Evolutionary conservation across 371 early-diverging fungal species (phyloP).

Genomic region (Dichotomocladium elegans): DNA sequence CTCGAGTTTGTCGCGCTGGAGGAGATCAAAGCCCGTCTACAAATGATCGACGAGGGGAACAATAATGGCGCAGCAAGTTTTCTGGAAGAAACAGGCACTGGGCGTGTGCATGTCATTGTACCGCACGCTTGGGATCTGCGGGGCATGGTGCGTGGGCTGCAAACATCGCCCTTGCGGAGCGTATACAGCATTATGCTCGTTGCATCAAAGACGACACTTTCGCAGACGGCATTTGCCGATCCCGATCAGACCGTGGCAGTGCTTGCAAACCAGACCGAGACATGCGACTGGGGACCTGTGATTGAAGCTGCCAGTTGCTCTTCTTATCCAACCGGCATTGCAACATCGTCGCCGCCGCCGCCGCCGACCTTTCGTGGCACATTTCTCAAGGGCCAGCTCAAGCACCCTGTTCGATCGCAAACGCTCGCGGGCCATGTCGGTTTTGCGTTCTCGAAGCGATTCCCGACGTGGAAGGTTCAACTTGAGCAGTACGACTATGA

Average conservation of each 20-base stretch:
- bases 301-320: not conserved
- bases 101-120: conserved; percentile 19
- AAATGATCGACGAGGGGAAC: not conserved
- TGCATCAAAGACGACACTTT: conserved; percentile 16
- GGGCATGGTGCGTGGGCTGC: conserved; percentile 3
- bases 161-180: conserved; percentile 10
- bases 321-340: not conserved
- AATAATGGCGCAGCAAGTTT: not conserved
- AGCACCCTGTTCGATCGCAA: conserved; percentile 22
- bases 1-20: conserved; percentile 21
- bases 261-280: conserved; percentile 12
- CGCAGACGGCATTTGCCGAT: conserved; percentile 12
- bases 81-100: conserved; percentile 19
- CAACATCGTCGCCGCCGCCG: not conserved
- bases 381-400: conserved; percentile 27
- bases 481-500: conserved; percentile 31
- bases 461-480: conserved; percentile 34
- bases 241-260: conserved; percentile 16
- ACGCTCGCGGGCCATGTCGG: conserved; percentile 32
- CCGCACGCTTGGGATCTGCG: not conserved
- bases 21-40: conserved; percentile 17
- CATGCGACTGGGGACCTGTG: conserved; percentile 14
- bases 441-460: conserved; percentile 16
- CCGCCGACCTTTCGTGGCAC: conserved; percentile 31
- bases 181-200: conserved; percentile 21